phyloP scores from a whole-genome alignment of 352 stramenopile genomes.

The Globisporangium polare region DNA sequence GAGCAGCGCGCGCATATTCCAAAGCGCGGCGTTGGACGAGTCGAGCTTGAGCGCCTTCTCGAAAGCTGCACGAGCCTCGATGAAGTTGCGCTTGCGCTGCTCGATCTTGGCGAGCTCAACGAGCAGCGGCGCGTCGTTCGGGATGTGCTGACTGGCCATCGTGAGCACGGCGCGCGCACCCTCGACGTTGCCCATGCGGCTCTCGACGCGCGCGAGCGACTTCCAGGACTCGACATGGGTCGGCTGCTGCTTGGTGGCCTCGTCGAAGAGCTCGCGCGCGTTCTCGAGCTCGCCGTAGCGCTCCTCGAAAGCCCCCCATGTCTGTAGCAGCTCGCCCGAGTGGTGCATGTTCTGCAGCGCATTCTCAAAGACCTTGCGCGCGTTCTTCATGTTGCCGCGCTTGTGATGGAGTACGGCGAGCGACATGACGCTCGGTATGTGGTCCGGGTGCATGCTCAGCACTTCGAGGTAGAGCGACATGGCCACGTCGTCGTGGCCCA shows the following conservation, averaged over 20 bases:
- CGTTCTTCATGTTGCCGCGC: slow-evolving; percentile 36
- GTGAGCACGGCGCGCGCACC: slow-evolving; percentile 61
- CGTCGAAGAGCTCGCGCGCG: slow-evolving; percentile 67
- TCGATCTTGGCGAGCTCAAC: slow-evolving; percentile 83
- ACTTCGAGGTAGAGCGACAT: slow-evolving; percentile 60
- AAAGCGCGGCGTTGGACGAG: slow-evolving; percentile 53
- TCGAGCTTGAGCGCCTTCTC: slow-evolving; percentile 79
- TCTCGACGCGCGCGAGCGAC: slow-evolving; percentile 61
- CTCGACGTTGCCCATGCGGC: slow-evolving; percentile 50
- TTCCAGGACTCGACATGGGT: slow-evolving; percentile 68
- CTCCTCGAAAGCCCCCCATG: slow-evolving; percentile 80
- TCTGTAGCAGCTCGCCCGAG: slow-evolving; percentile 50
- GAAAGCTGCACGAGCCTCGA: slow-evolving; percentile 50
- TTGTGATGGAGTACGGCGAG: slow-evolving; percentile 64
- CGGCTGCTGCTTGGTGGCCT: slow-evolving; percentile 65
- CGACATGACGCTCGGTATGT: slow-evolving; percentile 77
- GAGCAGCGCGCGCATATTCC: slow-evolving; percentile 79
- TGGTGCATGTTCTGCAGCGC: slow-evolving; percentile 52
- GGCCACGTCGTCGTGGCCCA: slow-evolving; percentile 67
- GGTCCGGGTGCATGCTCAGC: slow-evolving; percentile 55
- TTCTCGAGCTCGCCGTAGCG: slow-evolving; percentile 60
- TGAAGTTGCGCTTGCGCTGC: slow-evolving; percentile 58
- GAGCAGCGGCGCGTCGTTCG: slow-evolving; percentile 61
- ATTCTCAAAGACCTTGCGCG: slow-evolving; percentile 65
- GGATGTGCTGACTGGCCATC: slow-evolving; percentile 62